Conservation (phyloP, 495 filamentous ascomycete genomes). For the Hypoxylon perforatum region DNA sequence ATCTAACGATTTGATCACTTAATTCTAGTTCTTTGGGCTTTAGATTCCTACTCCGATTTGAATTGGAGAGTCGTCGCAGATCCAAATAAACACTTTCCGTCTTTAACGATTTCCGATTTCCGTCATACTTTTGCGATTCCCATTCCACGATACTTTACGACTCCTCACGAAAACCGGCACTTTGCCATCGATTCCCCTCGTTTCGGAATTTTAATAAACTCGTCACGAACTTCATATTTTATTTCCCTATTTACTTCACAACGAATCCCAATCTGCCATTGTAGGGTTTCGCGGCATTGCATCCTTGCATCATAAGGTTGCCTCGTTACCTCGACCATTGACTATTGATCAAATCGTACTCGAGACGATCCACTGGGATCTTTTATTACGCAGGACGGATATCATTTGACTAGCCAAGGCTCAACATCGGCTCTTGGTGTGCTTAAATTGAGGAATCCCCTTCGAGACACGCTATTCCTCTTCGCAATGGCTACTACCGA, state of each 20-base stretch:
- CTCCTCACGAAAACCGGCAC: conserved; percentile 19
- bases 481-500: conserved; percentile 56
- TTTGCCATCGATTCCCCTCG: neutral
- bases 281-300: no score
- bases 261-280: no score
- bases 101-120: conserved; percentile 9
- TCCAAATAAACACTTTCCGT: conserved; percentile 12
- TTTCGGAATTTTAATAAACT: neutral
- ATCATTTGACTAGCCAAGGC: no score
- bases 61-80: conserved; percentile 18
- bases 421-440: no score
- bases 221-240: neutral
- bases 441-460: no score
- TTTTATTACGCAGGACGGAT: no score
- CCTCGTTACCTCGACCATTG: no score
- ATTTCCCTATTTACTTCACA: neutral
- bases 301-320: no score
- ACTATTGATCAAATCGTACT: neutral
- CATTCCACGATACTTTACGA: conserved; percentile 30
- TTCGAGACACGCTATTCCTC: neutral
- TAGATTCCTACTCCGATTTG: conserved; percentile 9
- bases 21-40: conserved; percentile 23
- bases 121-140: conserved; percentile 21
- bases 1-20: conserved; percentile 14
- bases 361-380: neutral